Evolutionary conservation across 768 basidiomycete genomes (phyloP).

Genomic region (Sporobolomyces pararoseus): DNA sequence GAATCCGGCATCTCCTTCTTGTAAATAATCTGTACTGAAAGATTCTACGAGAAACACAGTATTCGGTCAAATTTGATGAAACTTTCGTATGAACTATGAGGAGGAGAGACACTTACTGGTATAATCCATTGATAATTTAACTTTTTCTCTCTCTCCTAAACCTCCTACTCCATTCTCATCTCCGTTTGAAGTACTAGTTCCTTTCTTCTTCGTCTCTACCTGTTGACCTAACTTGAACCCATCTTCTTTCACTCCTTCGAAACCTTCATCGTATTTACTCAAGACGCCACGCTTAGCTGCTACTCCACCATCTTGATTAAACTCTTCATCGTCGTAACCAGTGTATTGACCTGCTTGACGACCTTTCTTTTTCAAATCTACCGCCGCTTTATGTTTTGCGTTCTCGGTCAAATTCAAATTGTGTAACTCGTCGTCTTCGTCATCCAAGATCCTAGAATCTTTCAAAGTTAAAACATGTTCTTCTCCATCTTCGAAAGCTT

Average conservation of each 20-base stretch:
- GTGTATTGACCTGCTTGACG: slow-evolving; percentile 66
- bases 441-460: slow-evolving; percentile 89
- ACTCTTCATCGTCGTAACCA: slow-evolving; percentile 95
- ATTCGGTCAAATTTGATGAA: no score
- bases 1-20: slow-evolving; percentile 88
- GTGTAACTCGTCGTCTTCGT: slow-evolving; percentile 97
- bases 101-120: slow-evolving; percentile 80
- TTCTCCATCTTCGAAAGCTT: slow-evolving; percentile 86
- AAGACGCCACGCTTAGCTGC: slow-evolving; percentile 76
- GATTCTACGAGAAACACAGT: background rate
- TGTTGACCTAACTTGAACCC: slow-evolving; percentile 78
- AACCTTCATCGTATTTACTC: slow-evolving; percentile 87
- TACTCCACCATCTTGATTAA: slow-evolving; percentile 59
- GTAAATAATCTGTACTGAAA: slow-evolving; percentile 90
- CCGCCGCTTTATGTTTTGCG: slow-evolving; percentile 71
- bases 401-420: slow-evolving; percentile 91
- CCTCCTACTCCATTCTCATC: background rate
- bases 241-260: slow-evolving; percentile 68
- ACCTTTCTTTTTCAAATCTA: slow-evolving; percentile 80
- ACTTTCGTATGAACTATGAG: no score
- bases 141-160: slow-evolving; percentile 32
- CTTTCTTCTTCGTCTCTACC: slow-evolving; percentile 19
- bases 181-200: background rate
- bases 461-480: slow-evolving; percentile 93
- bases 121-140: slow-evolving; percentile 71